A percentile compares a stretch with the other conserved stretches of the same genome.
These are phyloP conservation scores for Diversispora eburnea DNA, from an alignment of 192 early-diverging fungal genomes.

Conservation along the genomic window DNA sequence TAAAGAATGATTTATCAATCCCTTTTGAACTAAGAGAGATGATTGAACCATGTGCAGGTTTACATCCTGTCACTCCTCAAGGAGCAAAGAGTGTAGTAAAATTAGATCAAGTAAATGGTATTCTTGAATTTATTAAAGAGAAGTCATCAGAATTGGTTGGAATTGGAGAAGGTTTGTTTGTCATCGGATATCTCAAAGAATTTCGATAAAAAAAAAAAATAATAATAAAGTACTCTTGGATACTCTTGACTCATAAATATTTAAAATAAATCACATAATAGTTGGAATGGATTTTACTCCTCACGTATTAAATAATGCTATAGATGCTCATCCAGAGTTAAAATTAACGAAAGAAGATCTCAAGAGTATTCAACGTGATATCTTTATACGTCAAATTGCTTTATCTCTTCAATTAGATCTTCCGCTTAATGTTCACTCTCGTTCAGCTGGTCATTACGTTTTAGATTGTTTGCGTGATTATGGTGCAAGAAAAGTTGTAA, in stretches of 20 bases:
- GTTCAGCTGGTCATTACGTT: conserved; percentile 54
- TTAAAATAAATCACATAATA: background rate
- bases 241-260: background rate
- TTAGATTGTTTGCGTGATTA: conserved; percentile 47
- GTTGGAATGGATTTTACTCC: conserved; percentile 53
- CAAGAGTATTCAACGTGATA: conserved; percentile 46
- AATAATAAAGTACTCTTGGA: background rate
- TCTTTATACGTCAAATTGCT: conserved; percentile 46
- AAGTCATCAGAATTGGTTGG: conserved; percentile 35
- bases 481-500: conserved; percentile 44
- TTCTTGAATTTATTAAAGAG: conserved; percentile 43
- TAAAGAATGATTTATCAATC: conserved; percentile 28
- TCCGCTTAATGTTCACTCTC: conserved; percentile 55
- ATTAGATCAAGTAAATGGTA: conserved; percentile 39
- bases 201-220: conserved; percentile 13
- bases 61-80: conserved; percentile 52
- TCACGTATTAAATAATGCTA: conserved; percentile 35
- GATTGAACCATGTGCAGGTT: conserved; percentile 45
- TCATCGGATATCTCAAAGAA: too few relatives aligned
- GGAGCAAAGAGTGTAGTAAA: conserved; percentile 34
- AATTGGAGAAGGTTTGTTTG: conserved; percentile 35
- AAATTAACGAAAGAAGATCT: conserved; percentile 37
- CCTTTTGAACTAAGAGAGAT: conserved; percentile 35
- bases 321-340: conserved; percentile 32
- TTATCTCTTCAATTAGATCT: conserved; percentile 45